Percentiles rank a stretch among this genome's conserved stretches.
Evolutionary conservation across 768 basidiomycete genomes (phyloP).

Genomic region (Termitomyces sp.): DNA sequence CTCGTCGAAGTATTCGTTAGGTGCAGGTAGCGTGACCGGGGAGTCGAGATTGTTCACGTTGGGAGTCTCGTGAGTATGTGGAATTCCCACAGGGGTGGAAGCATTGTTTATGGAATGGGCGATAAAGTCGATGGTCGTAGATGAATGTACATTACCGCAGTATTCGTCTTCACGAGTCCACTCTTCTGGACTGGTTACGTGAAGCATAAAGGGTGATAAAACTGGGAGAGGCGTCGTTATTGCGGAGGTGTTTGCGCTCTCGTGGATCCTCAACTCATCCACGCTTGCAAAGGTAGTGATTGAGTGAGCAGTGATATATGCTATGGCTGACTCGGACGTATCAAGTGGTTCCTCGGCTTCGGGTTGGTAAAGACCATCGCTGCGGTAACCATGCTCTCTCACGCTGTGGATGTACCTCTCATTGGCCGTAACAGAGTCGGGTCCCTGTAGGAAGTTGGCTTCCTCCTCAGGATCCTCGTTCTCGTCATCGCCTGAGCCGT

Average conservation of each 20-base stretch:
- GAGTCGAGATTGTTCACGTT: not conserved
- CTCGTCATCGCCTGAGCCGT: not conserved
- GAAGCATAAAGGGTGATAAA: not conserved
- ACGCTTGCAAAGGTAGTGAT: not conserved
- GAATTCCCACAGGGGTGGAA: not conserved
- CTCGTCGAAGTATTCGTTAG: not conserved
- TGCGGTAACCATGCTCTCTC: not conserved
- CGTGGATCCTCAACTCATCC: not conserved
- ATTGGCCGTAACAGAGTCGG: not conserved
- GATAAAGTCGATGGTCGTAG: not conserved
- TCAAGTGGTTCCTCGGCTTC: not conserved
- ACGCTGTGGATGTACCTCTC: not conserved
- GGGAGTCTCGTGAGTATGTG: not conserved
- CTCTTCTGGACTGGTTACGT: not conserved
- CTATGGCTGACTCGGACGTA: not conserved
- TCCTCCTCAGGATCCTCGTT: not conserved
- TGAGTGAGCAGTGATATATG: not conserved
- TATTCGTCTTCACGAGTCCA: not conserved
- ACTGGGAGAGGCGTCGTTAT: not conserved
- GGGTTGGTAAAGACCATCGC: not conserved
- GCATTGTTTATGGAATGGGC: not conserved
- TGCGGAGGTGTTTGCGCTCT: not conserved
- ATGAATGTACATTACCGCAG: not conserved
- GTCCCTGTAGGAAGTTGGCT: not conserved
- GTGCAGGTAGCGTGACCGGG: not conserved